These are phyloP conservation scores for Agaricales sp. DNA, from an alignment of 1,284 basidiomycete genomes.

Conservation along the genomic window DNA sequence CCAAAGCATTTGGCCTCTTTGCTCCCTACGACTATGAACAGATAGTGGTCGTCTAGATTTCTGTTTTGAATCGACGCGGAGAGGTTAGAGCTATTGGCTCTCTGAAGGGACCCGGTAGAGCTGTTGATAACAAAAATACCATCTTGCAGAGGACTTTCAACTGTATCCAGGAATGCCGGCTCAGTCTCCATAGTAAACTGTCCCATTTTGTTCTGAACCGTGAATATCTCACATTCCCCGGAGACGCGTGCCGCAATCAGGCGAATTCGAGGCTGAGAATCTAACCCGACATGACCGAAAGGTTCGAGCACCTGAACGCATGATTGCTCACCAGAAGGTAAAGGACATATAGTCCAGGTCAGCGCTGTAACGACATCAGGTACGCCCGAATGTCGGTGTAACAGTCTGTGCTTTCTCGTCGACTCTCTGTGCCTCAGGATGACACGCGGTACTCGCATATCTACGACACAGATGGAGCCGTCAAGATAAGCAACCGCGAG, in stretches of 20 bases:
- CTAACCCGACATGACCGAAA: conserved; percentile 22
- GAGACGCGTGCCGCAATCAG: conserved; percentile 54
- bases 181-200: conserved; percentile 15
- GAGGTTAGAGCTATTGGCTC: conserved; percentile 30
- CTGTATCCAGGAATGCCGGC: conserved; percentile 28
- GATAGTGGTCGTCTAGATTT: background rate
- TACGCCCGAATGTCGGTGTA: conserved; percentile 21
- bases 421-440: conserved; percentile 27
- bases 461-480: conserved; percentile 52
- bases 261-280: conserved; percentile 42
- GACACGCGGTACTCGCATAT: conserved; percentile 63
- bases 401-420: conserved; percentile 20
- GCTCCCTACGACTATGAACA: conserved; percentile 45
- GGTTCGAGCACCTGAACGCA: background rate
- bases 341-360: conserved; percentile 39
- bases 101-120: conserved; percentile 39
- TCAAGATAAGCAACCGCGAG: conserved; percentile 57
- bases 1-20: conserved; percentile 45
- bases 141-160: conserved; percentile 33
- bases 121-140: conserved; percentile 55
- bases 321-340: background rate
- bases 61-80: conserved; percentile 13
- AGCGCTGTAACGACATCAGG: conserved; percentile 39
- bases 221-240: conserved; percentile 50
- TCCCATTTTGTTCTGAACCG: conserved; percentile 29